phyloP scores from a whole-genome alignment of 305 asterid genomes.

The Fraxinus dipetala region DNA sequence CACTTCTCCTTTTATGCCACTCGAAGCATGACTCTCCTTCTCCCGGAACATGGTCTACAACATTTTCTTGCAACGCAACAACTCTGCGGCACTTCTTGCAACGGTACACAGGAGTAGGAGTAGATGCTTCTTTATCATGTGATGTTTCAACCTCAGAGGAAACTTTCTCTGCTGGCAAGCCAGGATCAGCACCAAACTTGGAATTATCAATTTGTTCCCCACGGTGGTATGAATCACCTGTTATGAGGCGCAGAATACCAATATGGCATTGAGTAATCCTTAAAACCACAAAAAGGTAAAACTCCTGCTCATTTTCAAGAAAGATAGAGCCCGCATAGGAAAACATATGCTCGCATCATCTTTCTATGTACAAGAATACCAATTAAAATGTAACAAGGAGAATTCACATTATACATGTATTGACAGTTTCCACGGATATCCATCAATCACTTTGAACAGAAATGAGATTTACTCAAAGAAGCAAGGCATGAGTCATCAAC shows the following conservation, averaged over 20 bases:
- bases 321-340: not conserved
- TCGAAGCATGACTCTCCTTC: conserved; percentile 83
- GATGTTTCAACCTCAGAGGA: conserved; percentile 43
- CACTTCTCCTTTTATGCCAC: conserved; percentile 90
- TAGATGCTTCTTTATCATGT: conserved; percentile 27
- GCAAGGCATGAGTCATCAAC: not conserved
- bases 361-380: not conserved
- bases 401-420: not conserved
- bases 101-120: conserved; percentile 54
- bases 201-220: conserved; percentile 80
- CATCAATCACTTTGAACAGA: not conserved
- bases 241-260: conserved; percentile 3
- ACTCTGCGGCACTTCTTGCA: conserved; percentile 95
- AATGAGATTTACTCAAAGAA: not conserved
- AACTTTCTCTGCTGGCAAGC: conserved; percentile 42
- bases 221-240: conserved; percentile 90
- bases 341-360: not conserved
- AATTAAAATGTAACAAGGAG: not conserved
- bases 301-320: not conserved
- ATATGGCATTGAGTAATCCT: conserved; percentile 9
- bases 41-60: conserved; percentile 84
- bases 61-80: conserved; percentile 75
- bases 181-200: conserved; percentile 81
- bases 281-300: not conserved
- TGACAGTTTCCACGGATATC: not conserved